Percentiles rank a stretch among this genome's conserved stretches.
These are phyloP conservation scores for Fusarium guadeloupense DNA, from an alignment of 2,329 filamentous ascomycete species.

Conservation along the genomic window DNA sequence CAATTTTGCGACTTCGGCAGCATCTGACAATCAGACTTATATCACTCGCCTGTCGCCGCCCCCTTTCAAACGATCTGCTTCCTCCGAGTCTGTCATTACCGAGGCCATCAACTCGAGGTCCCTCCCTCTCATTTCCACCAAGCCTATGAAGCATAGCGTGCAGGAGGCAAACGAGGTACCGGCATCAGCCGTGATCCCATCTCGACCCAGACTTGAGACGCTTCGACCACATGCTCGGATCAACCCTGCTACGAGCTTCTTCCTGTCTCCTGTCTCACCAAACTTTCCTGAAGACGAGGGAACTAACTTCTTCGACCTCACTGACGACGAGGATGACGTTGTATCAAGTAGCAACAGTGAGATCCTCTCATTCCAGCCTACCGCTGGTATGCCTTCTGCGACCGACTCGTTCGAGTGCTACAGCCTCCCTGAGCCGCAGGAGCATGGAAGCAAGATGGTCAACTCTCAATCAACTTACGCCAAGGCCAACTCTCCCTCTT, in stretches of 20 bases:
- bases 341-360: constrained; percentile 51
- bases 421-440: constrained; percentile 54
- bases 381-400: constrained; percentile 15
- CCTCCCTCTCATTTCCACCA: constrained; percentile 37
- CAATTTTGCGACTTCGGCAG: constrained; percentile 66
- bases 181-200: constrained; percentile 33
- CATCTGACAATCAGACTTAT: constrained; percentile 56
- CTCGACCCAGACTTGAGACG: constrained; percentile 39
- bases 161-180: constrained; percentile 18
- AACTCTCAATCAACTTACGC: constrained; percentile 34
- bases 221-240: constrained; percentile 43
- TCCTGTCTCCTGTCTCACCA: constrained; percentile 50
- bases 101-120: constrained; percentile 38
- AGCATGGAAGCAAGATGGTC: constrained; percentile 31
- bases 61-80: constrained; percentile 54
- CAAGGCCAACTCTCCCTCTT: constrained; percentile 37
- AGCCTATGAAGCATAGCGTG: constrained; percentile 21
- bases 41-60: constrained; percentile 63
- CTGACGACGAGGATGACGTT: constrained; percentile 55
- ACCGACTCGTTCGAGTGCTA: constrained; percentile 51
- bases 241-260: constrained; percentile 40
- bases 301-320: constrained; percentile 58
- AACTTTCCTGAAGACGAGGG: constrained; percentile 53
- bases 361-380: constrained; percentile 42
- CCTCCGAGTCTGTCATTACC: constrained; percentile 43